Percentiles rank a stretch among this genome's conserved stretches.
Conservation (phyloP, 2,329 filamentous ascomycete species). For the Calcarisporium arbuscula region DNA sequence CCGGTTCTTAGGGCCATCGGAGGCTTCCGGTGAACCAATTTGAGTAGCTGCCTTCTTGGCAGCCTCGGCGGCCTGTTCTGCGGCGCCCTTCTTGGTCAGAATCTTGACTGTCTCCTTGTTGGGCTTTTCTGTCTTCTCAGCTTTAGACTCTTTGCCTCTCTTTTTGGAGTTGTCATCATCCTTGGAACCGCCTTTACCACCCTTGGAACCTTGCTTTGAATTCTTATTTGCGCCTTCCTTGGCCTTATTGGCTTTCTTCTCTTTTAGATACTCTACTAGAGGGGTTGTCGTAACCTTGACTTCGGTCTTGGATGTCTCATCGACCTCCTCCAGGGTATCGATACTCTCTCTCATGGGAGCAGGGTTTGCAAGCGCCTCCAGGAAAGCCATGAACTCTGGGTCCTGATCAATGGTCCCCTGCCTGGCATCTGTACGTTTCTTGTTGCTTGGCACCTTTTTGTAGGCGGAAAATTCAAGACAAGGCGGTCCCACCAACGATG, state of each 20-base stretch:
- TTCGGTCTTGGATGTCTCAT: constrained; percentile 41
- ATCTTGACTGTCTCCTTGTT: constrained; percentile 56
- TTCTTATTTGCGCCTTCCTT: constrained; percentile 54
- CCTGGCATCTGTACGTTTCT: constrained; percentile 71
- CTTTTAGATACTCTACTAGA: constrained; percentile 80
- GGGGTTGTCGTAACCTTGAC: constrained; percentile 73
- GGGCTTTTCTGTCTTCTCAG: constrained; percentile 44
- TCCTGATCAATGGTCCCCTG: constrained; percentile 97
- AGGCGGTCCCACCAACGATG: constrained; percentile 71
- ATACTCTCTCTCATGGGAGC: constrained; percentile 36
- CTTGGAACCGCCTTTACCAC: constrained; percentile 41
- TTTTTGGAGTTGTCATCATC: constrained; percentile 52
- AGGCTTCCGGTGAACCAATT: constrained; percentile 17
- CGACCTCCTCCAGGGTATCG: constrained; percentile 35
- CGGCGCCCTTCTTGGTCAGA: constrained; percentile 51
- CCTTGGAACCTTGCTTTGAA: constrained; percentile 45
- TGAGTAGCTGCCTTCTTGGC: constrained; percentile 37
- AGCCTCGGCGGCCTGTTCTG: constrained; percentile 41
- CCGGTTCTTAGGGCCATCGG: constrained; percentile 44
- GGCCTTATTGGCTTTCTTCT: constrained; percentile 76
- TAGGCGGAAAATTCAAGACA: constrained; percentile 77
- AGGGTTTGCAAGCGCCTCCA: constrained; percentile 77
- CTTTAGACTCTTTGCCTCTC: constrained; percentile 56
- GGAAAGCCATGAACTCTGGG: constrained; percentile 87
- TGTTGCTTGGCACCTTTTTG: constrained; percentile 71